phyloP scores from a whole-genome alignment of 768 basidiomycete genomes.

The Cubamyces sp. region DNA sequence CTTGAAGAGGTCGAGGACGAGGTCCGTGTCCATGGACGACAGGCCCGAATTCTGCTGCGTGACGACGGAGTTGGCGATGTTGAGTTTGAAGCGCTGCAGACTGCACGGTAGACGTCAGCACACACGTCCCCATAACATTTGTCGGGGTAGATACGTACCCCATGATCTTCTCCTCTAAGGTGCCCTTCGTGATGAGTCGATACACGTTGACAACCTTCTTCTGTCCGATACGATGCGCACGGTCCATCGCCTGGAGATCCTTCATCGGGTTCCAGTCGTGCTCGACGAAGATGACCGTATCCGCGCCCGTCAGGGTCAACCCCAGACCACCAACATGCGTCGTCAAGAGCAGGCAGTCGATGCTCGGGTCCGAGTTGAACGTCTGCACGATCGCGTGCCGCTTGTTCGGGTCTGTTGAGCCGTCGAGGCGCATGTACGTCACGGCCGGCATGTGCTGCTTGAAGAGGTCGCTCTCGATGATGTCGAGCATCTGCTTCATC shows the following conservation, averaged over 20 bases:
- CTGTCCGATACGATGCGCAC: slow-evolving; percentile 97
- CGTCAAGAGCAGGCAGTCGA: slow-evolving; percentile 93
- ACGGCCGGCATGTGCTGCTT: slow-evolving; percentile 91
- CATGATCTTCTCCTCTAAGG: slow-evolving; percentile 99
- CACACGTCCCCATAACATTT: slow-evolving; percentile 11
- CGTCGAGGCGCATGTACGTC: slow-evolving; percentile 98
- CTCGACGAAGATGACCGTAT: slow-evolving; percentile 99
- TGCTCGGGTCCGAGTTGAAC: slow-evolving; percentile 96
- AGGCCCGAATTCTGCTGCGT: slow-evolving; percentile 97
- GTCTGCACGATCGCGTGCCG: slow-evolving; percentile 97
- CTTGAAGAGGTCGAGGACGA: slow-evolving; percentile 92
- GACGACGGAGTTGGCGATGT: slow-evolving; percentile 95
- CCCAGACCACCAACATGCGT: slow-evolving; percentile 98
- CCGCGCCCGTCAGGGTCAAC: slow-evolving; percentile 94
- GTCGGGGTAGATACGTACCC: slow-evolving; percentile 59
- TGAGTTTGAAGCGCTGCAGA: slow-evolving; percentile 97
- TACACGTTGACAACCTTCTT: slow-evolving; percentile 99
- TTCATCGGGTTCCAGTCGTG: slow-evolving; percentile 99
- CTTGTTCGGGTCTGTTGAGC: slow-evolving; percentile 88
- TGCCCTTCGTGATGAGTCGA: slow-evolving; percentile 94
- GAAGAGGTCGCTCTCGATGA: slow-evolving; percentile 95
- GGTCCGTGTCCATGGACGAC: slow-evolving; percentile 95
- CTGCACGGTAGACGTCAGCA: slow-evolving; percentile 44
- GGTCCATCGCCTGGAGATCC: slow-evolving; percentile 98
- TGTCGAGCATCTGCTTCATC: slow-evolving; percentile 98